Evolutionary conservation across 176 grass and related monocot genomes (phyloP).

Genomic region (Tillandsia fasciculata): DNA sequence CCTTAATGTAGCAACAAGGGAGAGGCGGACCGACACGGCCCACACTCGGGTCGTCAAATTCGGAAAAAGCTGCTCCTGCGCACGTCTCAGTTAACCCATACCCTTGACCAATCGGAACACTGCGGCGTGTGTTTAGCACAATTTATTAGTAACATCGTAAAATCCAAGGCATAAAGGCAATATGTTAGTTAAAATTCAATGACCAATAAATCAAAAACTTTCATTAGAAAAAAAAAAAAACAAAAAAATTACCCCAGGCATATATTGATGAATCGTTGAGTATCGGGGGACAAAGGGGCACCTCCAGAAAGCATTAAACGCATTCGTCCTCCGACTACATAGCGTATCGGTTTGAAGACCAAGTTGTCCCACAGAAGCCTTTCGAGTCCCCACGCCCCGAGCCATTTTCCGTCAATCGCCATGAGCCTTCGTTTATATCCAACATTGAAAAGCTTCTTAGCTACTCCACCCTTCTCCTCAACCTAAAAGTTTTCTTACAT

Average conservation of each 20-base stretch:
- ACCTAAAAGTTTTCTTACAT: slow-evolving; percentile 27
- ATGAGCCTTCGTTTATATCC: slow-evolving; percentile 56
- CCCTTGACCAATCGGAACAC: slow-evolving; percentile 77
- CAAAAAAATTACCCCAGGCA: slow-evolving; percentile 61
- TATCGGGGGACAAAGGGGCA: slow-evolving; percentile 63
- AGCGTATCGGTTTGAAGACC: slow-evolving; percentile 54
- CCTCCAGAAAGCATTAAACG: slow-evolving; percentile 86
- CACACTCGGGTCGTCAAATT: slow-evolving; percentile 53
- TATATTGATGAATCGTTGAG: slow-evolving; percentile 94
- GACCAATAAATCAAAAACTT: not conserved
- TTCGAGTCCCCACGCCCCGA: slow-evolving; percentile 58
- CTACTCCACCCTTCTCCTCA: slow-evolving; percentile 60
- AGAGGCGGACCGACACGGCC: slow-evolving; percentile 80
- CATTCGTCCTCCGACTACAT: slow-evolving; percentile 59
- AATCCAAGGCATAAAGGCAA: not conserved
- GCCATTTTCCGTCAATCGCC: slow-evolving; percentile 60
- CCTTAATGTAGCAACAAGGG: slow-evolving; percentile 83
- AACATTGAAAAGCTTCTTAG: slow-evolving; percentile 64
- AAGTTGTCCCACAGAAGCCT: slow-evolving; percentile 62
- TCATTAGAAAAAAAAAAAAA: not conserved
- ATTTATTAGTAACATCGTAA: slow-evolving; percentile 12
- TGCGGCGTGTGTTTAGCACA: slow-evolving; percentile 23
- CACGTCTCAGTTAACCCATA: slow-evolving; percentile 94
- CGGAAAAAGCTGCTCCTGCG: slow-evolving; percentile 69
- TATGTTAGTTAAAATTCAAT: too few relatives aligned